These are phyloP conservation scores for Solioccasus polychromus DNA, from an alignment of 768 basidiomycete genomes.

Conservation along the genomic window DNA sequence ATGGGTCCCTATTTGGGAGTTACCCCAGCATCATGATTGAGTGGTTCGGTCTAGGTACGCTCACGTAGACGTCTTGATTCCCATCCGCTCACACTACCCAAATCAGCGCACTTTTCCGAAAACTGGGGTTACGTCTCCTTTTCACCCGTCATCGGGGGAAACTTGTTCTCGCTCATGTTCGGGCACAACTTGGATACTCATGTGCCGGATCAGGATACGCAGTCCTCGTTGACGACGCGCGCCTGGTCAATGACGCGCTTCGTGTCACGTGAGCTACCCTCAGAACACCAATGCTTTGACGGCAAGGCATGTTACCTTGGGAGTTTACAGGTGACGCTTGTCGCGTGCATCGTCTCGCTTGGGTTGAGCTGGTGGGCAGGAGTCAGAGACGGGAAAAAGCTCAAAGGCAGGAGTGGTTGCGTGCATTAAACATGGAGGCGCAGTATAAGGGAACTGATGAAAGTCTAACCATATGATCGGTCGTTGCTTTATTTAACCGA, in stretches of 20 bases:
- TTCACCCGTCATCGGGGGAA: constrained; percentile 75
- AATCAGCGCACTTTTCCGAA: constrained; percentile 68
- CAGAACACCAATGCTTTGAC: constrained; percentile 48
- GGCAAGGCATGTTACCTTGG: constrained; percentile 60
- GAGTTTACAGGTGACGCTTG: constrained; percentile 48
- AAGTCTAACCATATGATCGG: too few species aligned
- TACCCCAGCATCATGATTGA: constrained; percentile 78
- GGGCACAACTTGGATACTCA: constrained; percentile 81
- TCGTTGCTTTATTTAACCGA: too few species aligned
- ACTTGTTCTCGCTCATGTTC: constrained; percentile 81
- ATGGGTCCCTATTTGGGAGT: constrained; percentile 72
- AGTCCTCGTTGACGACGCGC: background rate
- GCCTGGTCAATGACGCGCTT: background rate
- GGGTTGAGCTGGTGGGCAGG: constrained; percentile 38
- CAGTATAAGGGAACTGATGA: too few species aligned
- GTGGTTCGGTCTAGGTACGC: constrained; percentile 83
- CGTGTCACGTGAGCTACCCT: constrained; percentile 18
- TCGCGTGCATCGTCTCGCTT: constrained; percentile 36
- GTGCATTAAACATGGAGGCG: too few species aligned
- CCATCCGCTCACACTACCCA: background rate
- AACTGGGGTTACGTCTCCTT: constrained; percentile 83
- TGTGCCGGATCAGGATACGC: constrained; percentile 23
- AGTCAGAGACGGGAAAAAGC: constrained; percentile 28
- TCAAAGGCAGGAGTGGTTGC: constrained; percentile 4
- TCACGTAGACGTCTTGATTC: background rate